phyloP scores from a whole-genome alignment of 768 basidiomycete genomes.

The Russula foetens region DNA sequence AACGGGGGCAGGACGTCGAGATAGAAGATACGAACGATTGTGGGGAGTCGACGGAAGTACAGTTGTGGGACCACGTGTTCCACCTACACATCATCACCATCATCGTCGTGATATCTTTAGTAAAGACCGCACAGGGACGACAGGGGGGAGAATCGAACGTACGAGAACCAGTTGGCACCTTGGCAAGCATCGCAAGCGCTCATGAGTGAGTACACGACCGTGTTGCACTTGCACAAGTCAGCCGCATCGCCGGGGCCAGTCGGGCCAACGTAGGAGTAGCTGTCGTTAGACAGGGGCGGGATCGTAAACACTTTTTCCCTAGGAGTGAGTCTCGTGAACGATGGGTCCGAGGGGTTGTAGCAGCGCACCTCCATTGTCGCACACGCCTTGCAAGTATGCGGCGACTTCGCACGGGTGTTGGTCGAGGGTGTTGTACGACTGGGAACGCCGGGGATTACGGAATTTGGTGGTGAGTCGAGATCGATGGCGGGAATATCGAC shows the following conservation, averaged over 20 bases:
- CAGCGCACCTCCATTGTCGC: slow-evolving; percentile 4
- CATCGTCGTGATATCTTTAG: too few species aligned
- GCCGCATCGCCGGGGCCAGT: slow-evolving; percentile 20
- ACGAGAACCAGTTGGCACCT: slow-evolving; percentile 14
- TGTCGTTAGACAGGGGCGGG: not conserved
- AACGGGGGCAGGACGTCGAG: too few species aligned
- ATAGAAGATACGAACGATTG: not conserved
- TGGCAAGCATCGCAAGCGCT: slow-evolving; percentile 32
- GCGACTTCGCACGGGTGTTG: slow-evolving; percentile 4
- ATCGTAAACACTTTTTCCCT: not conserved
- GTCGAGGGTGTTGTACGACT: slow-evolving; percentile 9
- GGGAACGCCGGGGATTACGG: not conserved
- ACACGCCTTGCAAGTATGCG: not conserved
- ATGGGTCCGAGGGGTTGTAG: too few species aligned
- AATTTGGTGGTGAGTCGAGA: too few species aligned
- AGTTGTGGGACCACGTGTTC: not conserved
- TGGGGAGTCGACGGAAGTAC: not conserved
- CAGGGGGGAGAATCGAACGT: slow-evolving; percentile 4
- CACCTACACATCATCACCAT: not conserved
- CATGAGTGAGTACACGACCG: slow-evolving; percentile 29
- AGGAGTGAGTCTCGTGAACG: not conserved
- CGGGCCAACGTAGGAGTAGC: slow-evolving; percentile 4
- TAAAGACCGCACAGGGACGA: too few species aligned
- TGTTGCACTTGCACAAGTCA: slow-evolving; percentile 28
- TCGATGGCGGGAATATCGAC: too few species aligned